Evolutionary conservation across 306 rosid species (phyloP), one percentile per base, ranked within the genome.

Genomic region (Corylus avellana): DNA sequence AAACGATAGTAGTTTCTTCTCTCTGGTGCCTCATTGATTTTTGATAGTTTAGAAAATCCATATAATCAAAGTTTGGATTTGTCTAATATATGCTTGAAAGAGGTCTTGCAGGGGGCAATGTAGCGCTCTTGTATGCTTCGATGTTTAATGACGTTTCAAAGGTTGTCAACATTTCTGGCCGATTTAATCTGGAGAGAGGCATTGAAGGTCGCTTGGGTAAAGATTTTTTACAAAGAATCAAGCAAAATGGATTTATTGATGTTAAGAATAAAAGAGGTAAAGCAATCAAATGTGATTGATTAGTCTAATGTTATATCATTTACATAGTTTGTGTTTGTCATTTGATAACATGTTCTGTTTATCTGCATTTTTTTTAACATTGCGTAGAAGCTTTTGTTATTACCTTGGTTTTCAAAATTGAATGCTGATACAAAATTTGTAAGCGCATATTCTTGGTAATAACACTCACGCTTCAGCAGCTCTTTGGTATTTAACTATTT

Each of bases 171-270:
- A 86, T 94, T 56, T 89, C 98, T 85, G 98, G 97, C 16, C 97
- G 97, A 49, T 94, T 92, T 84, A 83, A 94, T 87, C 87, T 92
- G 50, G 78, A 76, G 59, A 84, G 86, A 83, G 97, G 98, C 22
- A 91, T 92, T 81, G 98, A 94, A 87, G 87, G 87, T 77, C 97
- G 95, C 84, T 78, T 94, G 84, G 97, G 97, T 25, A 84, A 86
- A 84, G 87, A 90, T 32, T 94, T 87, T 83, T 78, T 86, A 13
- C 92, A 83, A 80, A 87, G 87, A 87, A 94, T 92, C 82, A 94
- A 89, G 84, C 83, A 77, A 86, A 85, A 87, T 75, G 98, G 97
- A 73, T 94, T 44, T 77, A 87, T 94, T 82, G 97, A 91, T 63
- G 93, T 92, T 57, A 91, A 89, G 87, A 90, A 86, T 72, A 84